Evolutionary conservation across 305 asterid species (phyloP).

Genomic region (Euphrasia arctica): DNA sequence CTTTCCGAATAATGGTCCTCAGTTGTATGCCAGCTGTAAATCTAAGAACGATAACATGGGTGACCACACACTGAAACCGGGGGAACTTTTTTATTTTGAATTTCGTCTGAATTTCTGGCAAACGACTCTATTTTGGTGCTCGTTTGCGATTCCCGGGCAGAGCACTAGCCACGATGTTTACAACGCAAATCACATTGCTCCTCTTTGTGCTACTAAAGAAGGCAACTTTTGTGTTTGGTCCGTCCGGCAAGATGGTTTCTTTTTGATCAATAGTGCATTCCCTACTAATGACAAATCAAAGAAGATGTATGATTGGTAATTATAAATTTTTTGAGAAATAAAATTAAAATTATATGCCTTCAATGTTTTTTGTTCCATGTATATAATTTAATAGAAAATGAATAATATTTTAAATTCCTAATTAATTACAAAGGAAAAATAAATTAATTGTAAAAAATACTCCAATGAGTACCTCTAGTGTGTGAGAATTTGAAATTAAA

Average conservation of each 20-base stretch:
- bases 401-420: no score
- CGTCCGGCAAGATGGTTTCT: neutral
- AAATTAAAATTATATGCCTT: no score
- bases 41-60: neutral
- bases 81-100: neutral
- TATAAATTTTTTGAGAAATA: no score
- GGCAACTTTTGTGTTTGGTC: conserved; percentile 1
- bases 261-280: neutral
- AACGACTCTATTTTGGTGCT: neutral
- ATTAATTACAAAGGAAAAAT: no score
- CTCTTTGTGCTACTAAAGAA: no score
- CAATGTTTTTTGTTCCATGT: no score
- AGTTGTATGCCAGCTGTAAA: no score
- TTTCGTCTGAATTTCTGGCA: neutral
- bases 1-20: no score
- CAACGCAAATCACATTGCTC: neutral
- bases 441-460: no score
- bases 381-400: no score
- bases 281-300: neutral
- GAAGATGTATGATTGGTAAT: neutral
- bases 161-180: neutral
- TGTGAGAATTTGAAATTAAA: no score
- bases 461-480: no score
- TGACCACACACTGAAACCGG: neutral
- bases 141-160: neutral